Evolutionary conservation across 2,329 filamentous ascomycete genomes (phyloP), one percentile per base, ranked within the genome.

Genomic region (Hypomyces perniciosus): DNA sequence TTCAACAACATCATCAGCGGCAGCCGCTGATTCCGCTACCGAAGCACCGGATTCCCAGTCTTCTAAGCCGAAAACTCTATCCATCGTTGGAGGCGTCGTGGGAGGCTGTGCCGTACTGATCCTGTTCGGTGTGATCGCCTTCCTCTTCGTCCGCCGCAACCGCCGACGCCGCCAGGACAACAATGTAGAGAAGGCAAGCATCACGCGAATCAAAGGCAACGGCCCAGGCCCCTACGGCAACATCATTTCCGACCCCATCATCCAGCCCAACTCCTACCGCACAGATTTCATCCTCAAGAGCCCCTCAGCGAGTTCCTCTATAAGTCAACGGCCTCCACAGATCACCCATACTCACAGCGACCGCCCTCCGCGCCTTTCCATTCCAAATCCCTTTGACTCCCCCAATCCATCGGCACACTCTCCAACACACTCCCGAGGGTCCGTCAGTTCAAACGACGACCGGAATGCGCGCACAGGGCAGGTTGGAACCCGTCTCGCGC

Each of bases 161-260:
- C 53, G 48, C 43, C 33, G 38, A 20, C 20, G 42, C 35, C 12
- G 28, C 29, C 35, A 38, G 43, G 31, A 29, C 28, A 39, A 20
- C 13, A 20, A 34, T 51, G 7, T 48, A 51, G 43, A 56, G 51
- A 52, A 60, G 56, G 52, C 64, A 4, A 33, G 34, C 12, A 44
- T 45, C 31, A 56, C 55, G 37, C 51, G 62, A 13, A 53, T 55
- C 38, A 50, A 53, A 27, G 39, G 48, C 26, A 45, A 44, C 40
- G 45, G 57, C 46, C 56, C 59, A 8, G 56, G 56, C 38, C 58
- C 57, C n/a, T 58, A 61, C 39, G 57, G 60, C 39, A 76, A 76
- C 58, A 72, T 81, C 59, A 76, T 84, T 57, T 82, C 78, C 55
- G 75, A 83, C 59, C 72, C 84, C 53, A 72, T 84, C 51, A 67